Percentiles rank a stretch among this genome's conserved stretches.
Conservation (phyloP, 495 filamentous ascomycete genomes). For the Hyaloscypha bicolor region DNA sequence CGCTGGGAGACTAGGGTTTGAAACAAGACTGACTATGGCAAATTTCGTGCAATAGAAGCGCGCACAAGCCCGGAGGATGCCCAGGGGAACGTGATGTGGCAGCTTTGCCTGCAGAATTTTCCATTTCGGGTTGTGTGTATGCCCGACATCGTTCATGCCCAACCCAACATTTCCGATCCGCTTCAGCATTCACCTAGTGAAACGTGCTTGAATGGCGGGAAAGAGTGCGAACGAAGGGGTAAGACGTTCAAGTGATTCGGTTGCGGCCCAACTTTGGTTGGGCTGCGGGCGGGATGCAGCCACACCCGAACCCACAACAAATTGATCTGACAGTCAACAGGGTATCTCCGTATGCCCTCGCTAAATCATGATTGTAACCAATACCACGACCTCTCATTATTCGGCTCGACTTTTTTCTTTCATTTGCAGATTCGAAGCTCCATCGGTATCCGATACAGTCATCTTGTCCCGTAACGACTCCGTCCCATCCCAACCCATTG, state of each 20-base stretch:
- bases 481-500: background rate
- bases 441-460: background rate
- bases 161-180: background rate
- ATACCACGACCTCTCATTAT: background rate
- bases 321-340: background rate
- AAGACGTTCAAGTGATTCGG: background rate
- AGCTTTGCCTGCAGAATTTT: background rate
- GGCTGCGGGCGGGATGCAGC: background rate
- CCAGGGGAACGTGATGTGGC: constrained; percentile 1
- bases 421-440: background rate
- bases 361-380: background rate
- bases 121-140: background rate
- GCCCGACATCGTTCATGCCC: background rate
- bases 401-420: background rate
- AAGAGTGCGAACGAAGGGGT: background rate
- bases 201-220: background rate
- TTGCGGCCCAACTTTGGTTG: background rate
- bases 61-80: background rate
- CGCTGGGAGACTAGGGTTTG: background rate
- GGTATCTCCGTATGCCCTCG: background rate
- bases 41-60: background rate
- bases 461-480: background rate
- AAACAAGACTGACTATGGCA: background rate
- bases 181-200: background rate
- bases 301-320: background rate